A percentile compares a stretch with the other conserved stretches of the same genome.
Conservation (phyloP, 768 basidiomycete species). For the Leccinum imitatum region DNA sequence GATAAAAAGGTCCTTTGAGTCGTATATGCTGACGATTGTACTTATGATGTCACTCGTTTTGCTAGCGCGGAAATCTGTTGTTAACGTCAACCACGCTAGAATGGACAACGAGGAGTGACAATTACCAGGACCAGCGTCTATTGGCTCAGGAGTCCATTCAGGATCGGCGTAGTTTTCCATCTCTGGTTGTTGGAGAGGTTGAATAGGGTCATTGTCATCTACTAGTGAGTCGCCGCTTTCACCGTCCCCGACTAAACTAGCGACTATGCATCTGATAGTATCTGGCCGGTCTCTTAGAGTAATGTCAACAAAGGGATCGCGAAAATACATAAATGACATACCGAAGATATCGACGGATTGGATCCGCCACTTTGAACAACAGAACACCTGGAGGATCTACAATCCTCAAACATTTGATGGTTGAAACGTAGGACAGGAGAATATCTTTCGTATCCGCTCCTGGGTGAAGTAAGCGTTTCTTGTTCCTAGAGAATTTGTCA, state of each 20-base stretch:
- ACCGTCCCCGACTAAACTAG: slow-evolving; percentile 84
- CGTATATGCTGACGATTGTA: slow-evolving; percentile 96
- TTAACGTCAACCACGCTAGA: background rate
- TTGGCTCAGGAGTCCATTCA: slow-evolving; percentile 94
- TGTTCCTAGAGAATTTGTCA: slow-evolving; percentile 53
- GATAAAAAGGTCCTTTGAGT: slow-evolving; percentile 94
- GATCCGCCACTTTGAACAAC: slow-evolving; percentile 90
- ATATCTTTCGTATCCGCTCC: slow-evolving; percentile 95
- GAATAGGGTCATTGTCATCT: slow-evolving; percentile 81
- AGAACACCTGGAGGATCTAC: slow-evolving; percentile 93
- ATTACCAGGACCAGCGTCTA: slow-evolving; percentile 93
- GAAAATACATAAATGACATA: slow-evolving; percentile 23
- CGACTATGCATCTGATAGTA: slow-evolving; percentile 92
- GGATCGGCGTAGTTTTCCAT: slow-evolving; percentile 89
- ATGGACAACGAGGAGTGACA: background rate
- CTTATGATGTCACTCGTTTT: slow-evolving; percentile 93
- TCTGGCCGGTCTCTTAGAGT: slow-evolving; percentile 74
- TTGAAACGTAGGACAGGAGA: slow-evolving; percentile 84
- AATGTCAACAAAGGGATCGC: slow-evolving; percentile 1
- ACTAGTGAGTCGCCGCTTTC: slow-evolving; percentile 78
- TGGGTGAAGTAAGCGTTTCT: slow-evolving; percentile 87
- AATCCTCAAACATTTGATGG: slow-evolving; percentile 86
- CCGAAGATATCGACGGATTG: slow-evolving; percentile 88
- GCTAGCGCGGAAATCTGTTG: slow-evolving; percentile 83
- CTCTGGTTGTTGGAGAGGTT: slow-evolving; percentile 70